Base-by-base conservation (phyloP, 768 basidiomycete genomes). In the Termitomyces eurrhizus region DNA sequence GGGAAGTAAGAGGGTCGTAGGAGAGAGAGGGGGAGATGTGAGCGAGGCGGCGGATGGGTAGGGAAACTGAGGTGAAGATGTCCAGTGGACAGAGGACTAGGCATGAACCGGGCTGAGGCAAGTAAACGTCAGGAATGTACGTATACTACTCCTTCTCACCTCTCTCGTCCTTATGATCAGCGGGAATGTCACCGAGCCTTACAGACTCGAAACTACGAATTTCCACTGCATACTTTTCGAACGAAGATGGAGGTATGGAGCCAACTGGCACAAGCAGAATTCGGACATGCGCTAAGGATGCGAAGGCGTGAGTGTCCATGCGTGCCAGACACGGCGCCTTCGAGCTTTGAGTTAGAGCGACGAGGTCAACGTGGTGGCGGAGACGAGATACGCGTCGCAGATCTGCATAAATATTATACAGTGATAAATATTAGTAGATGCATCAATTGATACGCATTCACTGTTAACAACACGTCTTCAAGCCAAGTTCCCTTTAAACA, bases 201-300 rank as follows among this genome's bases (percentile, higher is more conserved):
- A 97, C 81, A 55, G 80, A 77, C 55, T 89, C 85, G 64, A 95
- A 87, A 24, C 81, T 81, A 52, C 86, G 80, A 59, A 98, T 85
- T 66, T 94, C 86, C 36, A 80, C 73, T 5, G 87, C 83, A 79
- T 89, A 93, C 63, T 79, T 80, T 53, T 93, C 86, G 69, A 91
- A 97, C 2, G 81, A 77, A n/a, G 82, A 65, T 45, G 80, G 79
- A 1, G 84, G 77, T 63, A 97, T 90, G 7, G 83, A 74, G 41
- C 93, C 93, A 12, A 98, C 86, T 16, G 96, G 95, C 16, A 97
- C 74, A 61, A 98, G 82, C 21, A 98, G 83, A 52, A 98, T 83
- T 60, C 83, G 87, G 59, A 98, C 79, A 70, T 92, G 91, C 21
- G 92, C 94, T 51, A 96, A 83, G 21, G 92, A 90, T 26, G 87